Percentiles rank a stretch among this genome's conserved stretches.
phyloP scores from a whole-genome alignment of 2,329 filamentous ascomycete species.

The Curvularia sp. region DNA sequence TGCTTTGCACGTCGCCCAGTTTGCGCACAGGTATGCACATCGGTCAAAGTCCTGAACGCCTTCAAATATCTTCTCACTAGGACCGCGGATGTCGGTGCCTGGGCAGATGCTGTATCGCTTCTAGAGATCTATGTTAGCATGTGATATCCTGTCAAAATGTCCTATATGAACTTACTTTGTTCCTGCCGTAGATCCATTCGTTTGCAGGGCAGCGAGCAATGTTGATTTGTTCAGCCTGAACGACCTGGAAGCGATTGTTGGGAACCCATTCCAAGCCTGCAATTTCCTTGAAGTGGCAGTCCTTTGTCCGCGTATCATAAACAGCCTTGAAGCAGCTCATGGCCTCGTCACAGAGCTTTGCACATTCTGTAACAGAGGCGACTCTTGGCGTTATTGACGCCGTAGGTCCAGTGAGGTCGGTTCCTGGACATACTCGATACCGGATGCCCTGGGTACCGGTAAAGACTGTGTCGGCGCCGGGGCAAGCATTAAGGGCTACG shows the following conservation, averaged over 20 bases:
- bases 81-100: conserved; percentile 35
- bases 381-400: conserved; percentile 21
- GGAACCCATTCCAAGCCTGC: conserved; percentile 29
- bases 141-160: not conserved
- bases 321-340: conserved; percentile 40
- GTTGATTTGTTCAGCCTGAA: conserved; percentile 36
- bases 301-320: conserved; percentile 29
- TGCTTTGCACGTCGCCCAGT: conserved; percentile 26
- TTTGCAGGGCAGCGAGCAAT: conserved; percentile 34
- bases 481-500: conserved; percentile 31
- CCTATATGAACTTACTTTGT: conserved; percentile 21
- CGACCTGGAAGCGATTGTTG: conserved; percentile 29
- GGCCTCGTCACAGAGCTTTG: conserved; percentile 28
- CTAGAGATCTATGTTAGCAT: conserved; percentile 13
- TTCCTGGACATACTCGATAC: conserved; percentile 32
- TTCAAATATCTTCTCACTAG: conserved; percentile 24
- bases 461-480: conserved; percentile 28
- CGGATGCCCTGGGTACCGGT: conserved; percentile 29
- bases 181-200: conserved; percentile 28
- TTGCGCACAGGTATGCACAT: conserved; percentile 36
- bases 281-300: conserved; percentile 36
- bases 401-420: conserved; percentile 30
- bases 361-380: conserved; percentile 30
- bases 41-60: conserved; percentile 23
- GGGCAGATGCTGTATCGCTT: conserved; percentile 34